Evolutionary conservation across 2,329 filamentous ascomycete species (phyloP).

Genomic region (Endothia cerciana): DNA sequence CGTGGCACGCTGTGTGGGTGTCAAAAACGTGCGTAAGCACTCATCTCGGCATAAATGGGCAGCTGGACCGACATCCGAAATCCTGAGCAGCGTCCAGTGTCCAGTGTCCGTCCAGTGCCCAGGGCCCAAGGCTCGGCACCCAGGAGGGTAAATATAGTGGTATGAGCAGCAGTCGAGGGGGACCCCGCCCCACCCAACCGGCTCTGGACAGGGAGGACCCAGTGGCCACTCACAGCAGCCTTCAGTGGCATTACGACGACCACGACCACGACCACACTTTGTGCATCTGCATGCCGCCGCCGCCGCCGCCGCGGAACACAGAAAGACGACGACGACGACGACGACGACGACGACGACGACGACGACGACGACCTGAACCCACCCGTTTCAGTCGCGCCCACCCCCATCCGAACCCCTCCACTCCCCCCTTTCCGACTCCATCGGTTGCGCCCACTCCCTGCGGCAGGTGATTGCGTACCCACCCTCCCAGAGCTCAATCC

Average conservation of each 20-base stretch:
- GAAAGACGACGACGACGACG: too few species aligned
- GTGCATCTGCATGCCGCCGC: not conserved
- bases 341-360: too few species aligned
- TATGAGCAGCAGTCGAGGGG: not conserved
- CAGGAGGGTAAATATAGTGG: not conserved
- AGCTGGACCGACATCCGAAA: slow-evolving; percentile 11
- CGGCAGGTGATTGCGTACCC: slow-evolving; percentile 4
- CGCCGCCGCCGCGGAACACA: not conserved
- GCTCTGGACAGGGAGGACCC: not conserved
- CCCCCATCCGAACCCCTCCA: not conserved
- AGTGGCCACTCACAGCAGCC: slow-evolving; percentile 11
- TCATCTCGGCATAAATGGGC: slow-evolving; percentile 10
- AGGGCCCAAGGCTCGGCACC: not conserved
- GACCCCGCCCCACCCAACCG: not conserved
- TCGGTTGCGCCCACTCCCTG: not conserved
- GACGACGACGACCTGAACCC: too few species aligned
- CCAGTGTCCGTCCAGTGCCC: not conserved
- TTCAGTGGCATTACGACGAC: slow-evolving; percentile 4
- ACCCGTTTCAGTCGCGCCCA: too few species aligned
- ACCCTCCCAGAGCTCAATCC: not conserved
- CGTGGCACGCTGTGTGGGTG: not conserved
- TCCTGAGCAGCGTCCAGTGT: not conserved
- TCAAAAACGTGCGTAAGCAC: slow-evolving; percentile 2
- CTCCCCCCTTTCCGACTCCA: not conserved
- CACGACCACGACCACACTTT: not conserved